A percentile compares a stretch with the other conserved stretches of the same genome.
phyloP scores from a whole-genome alignment of 805 yeast species.

The Metschnikowia shivogae region DNA sequence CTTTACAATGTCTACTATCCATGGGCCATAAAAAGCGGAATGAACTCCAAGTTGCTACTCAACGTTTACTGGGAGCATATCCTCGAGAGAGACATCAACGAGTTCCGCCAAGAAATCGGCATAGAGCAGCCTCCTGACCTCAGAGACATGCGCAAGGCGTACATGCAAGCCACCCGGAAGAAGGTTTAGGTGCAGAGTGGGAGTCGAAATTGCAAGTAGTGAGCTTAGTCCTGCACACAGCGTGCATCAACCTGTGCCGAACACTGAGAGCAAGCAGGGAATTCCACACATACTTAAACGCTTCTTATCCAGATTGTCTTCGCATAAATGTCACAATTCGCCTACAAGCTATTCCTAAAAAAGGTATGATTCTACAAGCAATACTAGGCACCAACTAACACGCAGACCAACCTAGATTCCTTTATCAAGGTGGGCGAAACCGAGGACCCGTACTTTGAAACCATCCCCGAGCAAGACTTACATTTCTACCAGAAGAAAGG shows the following conservation, averaged over 20 bases:
- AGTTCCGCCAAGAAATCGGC: slow-evolving; percentile 66
- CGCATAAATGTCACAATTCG: slow-evolving; percentile 25
- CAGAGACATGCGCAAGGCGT: slow-evolving; percentile 54
- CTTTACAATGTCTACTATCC: slow-evolving; percentile 73
- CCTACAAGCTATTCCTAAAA: slow-evolving; percentile 33
- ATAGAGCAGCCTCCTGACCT: slow-evolving; percentile 74
- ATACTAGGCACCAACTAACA: slow-evolving; percentile 1
- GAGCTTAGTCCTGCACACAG: not conserved
- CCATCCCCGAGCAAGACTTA: slow-evolving; percentile 36
- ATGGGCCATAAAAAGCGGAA: slow-evolving; percentile 78
- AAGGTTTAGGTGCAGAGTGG: not conserved
- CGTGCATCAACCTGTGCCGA: not conserved
- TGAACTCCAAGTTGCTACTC: slow-evolving; percentile 68
- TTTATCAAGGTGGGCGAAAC: slow-evolving; percentile 26
- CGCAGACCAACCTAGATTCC: slow-evolving; percentile 26
- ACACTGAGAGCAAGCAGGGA: slow-evolving; percentile 4
- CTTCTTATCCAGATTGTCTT: not conserved
- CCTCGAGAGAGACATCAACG: slow-evolving; percentile 66
- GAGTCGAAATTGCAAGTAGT: not conserved
- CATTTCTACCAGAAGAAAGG: slow-evolving; percentile 41
- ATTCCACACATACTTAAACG: not conserved
- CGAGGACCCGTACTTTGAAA: slow-evolving; percentile 39
- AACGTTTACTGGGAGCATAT: slow-evolving; percentile 91
- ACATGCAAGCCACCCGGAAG: not conserved
- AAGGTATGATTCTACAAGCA: slow-evolving; percentile 26